Evolutionary conservation across 169 alveolate species (phyloP).

Genomic region (Plasmodium gallinaceum): DNA sequence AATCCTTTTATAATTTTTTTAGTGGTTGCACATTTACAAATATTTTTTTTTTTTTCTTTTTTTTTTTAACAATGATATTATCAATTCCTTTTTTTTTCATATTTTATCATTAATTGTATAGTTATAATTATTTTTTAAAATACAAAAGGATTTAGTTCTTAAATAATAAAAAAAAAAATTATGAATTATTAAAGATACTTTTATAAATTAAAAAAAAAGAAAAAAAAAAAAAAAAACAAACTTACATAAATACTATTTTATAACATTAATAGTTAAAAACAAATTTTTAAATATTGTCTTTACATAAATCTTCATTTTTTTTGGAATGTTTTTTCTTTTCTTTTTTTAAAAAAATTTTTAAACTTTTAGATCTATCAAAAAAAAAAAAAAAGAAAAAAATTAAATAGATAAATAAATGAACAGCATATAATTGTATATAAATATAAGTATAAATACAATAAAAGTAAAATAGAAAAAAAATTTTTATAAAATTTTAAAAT

Average conservation of each 20-base stretch:
- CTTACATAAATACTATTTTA: too few relatives aligned
- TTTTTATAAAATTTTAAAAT: background rate
- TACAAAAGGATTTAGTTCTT: too few relatives aligned
- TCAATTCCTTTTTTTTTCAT: too few relatives aligned
- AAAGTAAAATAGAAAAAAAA: background rate
- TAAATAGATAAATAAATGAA: background rate
- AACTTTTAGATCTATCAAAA: slow-evolving; percentile 44
- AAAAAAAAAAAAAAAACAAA: background rate
- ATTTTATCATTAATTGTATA: too few relatives aligned
- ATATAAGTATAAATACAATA: background rate
- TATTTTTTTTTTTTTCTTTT: too few relatives aligned
- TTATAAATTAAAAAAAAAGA: too few relatives aligned
- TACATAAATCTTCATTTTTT: slow-evolving; percentile 4
- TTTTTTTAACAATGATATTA: too few relatives aligned
- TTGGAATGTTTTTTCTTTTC: slow-evolving; percentile 44
- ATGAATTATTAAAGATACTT: too few relatives aligned
- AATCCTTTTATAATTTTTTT: too few relatives aligned
- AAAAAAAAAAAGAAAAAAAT: background rate
- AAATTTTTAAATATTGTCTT: slow-evolving; percentile 8
- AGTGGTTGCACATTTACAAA: too few relatives aligned
- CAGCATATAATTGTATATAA: background rate
- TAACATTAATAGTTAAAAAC: background rate
- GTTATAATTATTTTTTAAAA: too few relatives aligned
- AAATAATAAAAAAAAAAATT: too few relatives aligned
- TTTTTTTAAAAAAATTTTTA: slow-evolving; percentile 41